Base-by-base conservation (phyloP, 306 rosid species). In the Cucurbita ficifolia region DNA sequence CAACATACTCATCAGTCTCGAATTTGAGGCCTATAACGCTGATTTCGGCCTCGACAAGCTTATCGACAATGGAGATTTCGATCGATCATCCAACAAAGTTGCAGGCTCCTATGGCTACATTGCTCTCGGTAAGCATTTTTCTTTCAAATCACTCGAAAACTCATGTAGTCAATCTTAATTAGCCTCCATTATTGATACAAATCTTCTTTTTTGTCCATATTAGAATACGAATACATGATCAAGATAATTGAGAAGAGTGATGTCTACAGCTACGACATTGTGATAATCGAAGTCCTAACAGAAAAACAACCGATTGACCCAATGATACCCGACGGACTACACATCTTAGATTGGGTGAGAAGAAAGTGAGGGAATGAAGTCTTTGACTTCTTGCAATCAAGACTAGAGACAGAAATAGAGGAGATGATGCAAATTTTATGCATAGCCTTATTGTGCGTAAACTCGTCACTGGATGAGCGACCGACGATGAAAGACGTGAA, bases 21-120 rank as follows among this genome's bases (percentile, higher is more conserved):
- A 88, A 53, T 92, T 88, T 78, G 98, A 92, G 73, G 87, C 98
- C 69, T 92, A 88, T 29, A 87, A 90, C 74, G 98, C 98, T 21
- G 98, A 92, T 76, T 92, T 90, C 74, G 98, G 98, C 76, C 85
- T 90, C 53, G 98, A 96, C 68, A 92, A 90, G 83, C 91, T 92
- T 0, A 87, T 90, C 63, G 96, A 90, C 63, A 93, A 92, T 75
- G 90, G 90, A 0, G 87, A 90, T 76, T 85, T 88, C 8, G 85
- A 88, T 42, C 81, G 86, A 29, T 90, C 98, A 29, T 88, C 96
- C 60, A 92, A 90, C 73, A 88, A 96, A 45, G 89, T 92, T 57
- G 98, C 93, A 29, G 98, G 98, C 63, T 92, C 98, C 14, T 92
- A 88, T 73, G 98, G 98, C 29, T 90, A 92, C 21, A 92, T 92